These are phyloP conservation scores for Posidonia oceanica DNA, from an alignment of 116 monocot genomes.

Conservation along the genomic window DNA sequence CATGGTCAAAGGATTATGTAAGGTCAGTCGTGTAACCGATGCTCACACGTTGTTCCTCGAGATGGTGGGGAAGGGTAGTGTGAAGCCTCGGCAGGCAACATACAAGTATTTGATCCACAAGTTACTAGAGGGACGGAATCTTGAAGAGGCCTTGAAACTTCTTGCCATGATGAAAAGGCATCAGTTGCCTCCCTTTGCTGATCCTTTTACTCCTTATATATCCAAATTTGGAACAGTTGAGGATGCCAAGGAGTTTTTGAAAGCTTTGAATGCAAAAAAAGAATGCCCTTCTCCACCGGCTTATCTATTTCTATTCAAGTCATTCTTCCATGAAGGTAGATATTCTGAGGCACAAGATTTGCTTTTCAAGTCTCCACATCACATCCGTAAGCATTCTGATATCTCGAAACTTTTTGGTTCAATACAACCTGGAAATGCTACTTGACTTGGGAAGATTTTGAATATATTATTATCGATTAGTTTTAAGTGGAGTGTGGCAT, in stretches of 20 bases:
- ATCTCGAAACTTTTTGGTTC: slow-evolving; percentile 69
- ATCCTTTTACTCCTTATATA: slow-evolving; percentile 55
- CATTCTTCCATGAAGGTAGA: slow-evolving; percentile 75
- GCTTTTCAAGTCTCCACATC: slow-evolving; percentile 73
- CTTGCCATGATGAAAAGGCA: slow-evolving; percentile 57
- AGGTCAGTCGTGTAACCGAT: slow-evolving; percentile 14
- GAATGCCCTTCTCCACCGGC: slow-evolving; percentile 40
- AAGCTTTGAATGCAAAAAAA: slow-evolving; percentile 47
- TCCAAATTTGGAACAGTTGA: slow-evolving; percentile 69
- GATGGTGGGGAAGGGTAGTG: slow-evolving; percentile 33
- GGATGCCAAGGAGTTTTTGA: slow-evolving; percentile 63
- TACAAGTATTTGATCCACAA: slow-evolving; percentile 63
- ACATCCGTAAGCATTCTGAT: slow-evolving; percentile 70
- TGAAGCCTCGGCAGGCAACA: slow-evolving; percentile 77
- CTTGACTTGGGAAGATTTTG: neutral
- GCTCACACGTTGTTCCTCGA: slow-evolving; percentile 46
- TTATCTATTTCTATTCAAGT: slow-evolving; percentile 62
- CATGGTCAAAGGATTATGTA: slow-evolving; percentile 58
- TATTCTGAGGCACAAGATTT: slow-evolving; percentile 77
- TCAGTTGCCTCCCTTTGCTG: slow-evolving; percentile 64
- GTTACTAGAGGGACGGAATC: slow-evolving; percentile 33
- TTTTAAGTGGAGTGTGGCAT: too few relatives aligned
- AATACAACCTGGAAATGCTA: slow-evolving; percentile 17
- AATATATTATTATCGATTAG: neutral
- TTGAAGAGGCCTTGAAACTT: slow-evolving; percentile 70